Evolutionary conservation across 768 basidiomycete genomes (phyloP).

Genomic region (Podaxis pistillaris): DNA sequence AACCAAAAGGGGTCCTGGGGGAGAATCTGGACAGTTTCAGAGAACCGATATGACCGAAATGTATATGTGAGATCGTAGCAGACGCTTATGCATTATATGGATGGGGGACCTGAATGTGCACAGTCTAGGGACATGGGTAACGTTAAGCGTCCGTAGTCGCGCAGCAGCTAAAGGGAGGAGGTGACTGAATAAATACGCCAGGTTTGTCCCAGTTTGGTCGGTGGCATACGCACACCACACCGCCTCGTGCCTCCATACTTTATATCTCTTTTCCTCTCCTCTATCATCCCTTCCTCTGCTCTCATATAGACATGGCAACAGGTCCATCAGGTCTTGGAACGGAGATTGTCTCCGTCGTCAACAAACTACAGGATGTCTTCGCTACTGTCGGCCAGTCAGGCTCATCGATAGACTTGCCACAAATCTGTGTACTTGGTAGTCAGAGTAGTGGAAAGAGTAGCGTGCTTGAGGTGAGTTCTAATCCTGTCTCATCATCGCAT

Average conservation of each 20-base stretch:
- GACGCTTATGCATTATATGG: too few species aligned
- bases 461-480: slow-evolving; percentile 71
- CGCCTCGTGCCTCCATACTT: slow-evolving; percentile 5
- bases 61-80: too few species aligned
- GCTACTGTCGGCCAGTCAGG: slow-evolving; percentile 77
- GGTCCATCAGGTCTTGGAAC: slow-evolving; percentile 68
- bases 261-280: slow-evolving; percentile 17
- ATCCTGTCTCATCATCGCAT: neutral
- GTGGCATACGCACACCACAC: slow-evolving; percentile 12
- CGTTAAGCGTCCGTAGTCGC: neutral
- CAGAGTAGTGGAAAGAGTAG: slow-evolving; percentile 94
- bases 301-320: slow-evolving; percentile 41
- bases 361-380: slow-evolving; percentile 92
- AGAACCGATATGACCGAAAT: too few species aligned
- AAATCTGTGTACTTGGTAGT: slow-evolving; percentile 89
- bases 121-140: neutral
- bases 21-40: too few species aligned
- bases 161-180: neutral
- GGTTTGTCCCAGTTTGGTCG: slow-evolving; percentile 14
- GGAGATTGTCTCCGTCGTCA: slow-evolving; percentile 79
- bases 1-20: too few species aligned
- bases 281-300: slow-evolving; percentile 18
- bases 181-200: neutral
- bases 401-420: slow-evolving; percentile 82
- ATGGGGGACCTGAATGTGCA: too few species aligned